A percentile compares a stretch with the other conserved stretches of the same genome.
phyloP scores from a whole-genome alignment of 208 protist species.

The Naegleria fowleri region DNA sequence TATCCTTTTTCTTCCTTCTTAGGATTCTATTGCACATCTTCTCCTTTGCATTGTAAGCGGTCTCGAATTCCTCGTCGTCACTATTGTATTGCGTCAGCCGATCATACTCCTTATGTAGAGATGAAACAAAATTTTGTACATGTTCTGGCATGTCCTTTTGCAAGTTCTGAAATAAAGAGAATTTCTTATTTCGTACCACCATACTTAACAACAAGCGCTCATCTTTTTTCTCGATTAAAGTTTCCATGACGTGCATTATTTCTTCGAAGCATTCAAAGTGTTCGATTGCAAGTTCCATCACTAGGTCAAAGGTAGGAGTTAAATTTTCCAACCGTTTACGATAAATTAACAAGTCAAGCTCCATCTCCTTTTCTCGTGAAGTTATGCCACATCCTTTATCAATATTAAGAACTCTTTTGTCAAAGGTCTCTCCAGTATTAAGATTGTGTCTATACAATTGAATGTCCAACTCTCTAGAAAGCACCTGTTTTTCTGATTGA shows the following conservation, averaged over 20 bases:
- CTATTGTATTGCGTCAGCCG: not conserved
- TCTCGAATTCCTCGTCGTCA: not conserved
- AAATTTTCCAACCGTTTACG: not conserved
- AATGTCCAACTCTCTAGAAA: slow-evolving; percentile 15
- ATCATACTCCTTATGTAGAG: not conserved
- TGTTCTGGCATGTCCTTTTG: not conserved
- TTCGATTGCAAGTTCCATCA: not conserved
- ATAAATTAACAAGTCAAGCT: not conserved
- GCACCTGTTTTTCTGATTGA: not conserved
- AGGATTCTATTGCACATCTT: not conserved
- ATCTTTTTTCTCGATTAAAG: no score
- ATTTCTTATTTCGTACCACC: not conserved
- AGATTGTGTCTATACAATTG: not conserved
- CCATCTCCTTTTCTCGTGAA: not conserved
- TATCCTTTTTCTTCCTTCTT: not conserved
- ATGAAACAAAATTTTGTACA: no score
- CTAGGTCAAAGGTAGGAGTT: not conserved
- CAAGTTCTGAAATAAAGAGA: not conserved
- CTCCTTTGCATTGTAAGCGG: not conserved
- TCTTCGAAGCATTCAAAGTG: not conserved
- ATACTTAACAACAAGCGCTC: not conserved
- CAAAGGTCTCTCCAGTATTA: not conserved
- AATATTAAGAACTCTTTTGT: not conserved
- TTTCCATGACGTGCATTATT: not conserved
- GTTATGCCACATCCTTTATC: not conserved